Conservation (phyloP, 2,329 filamentous ascomycete species). For the Diaporthe sp. region DNA sequence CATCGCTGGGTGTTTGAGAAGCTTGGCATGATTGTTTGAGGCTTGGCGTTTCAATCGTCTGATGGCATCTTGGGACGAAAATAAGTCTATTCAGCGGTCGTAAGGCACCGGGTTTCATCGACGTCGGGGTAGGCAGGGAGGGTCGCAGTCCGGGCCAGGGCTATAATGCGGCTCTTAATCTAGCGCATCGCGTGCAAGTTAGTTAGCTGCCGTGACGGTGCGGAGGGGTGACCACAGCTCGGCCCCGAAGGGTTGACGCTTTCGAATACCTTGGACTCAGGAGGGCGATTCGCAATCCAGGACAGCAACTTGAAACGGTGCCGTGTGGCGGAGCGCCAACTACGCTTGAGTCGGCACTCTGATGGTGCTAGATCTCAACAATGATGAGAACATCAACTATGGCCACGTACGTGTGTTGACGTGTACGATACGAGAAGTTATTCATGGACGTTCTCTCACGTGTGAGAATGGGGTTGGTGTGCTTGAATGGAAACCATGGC, state of each 20-base stretch:
- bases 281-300: not conserved
- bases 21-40: slow-evolving; percentile 26
- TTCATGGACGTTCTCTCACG: no score
- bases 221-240: not conserved
- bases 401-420: slow-evolving; percentile 6
- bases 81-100: not conserved
- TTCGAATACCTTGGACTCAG: not conserved
- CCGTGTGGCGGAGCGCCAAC: not conserved
- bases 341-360: not conserved
- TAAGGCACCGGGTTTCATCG: slow-evolving; percentile 4
- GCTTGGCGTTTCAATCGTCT: slow-evolving; percentile 24
- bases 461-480: not conserved
- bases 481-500: no score
- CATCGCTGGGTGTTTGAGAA: not conserved
- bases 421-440: not conserved
- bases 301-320: not conserved
- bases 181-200: not conserved
- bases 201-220: not conserved
- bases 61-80: not conserved
- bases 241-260: not conserved
- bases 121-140: not conserved
- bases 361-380: not conserved
- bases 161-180: not conserved
- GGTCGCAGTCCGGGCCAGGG: not conserved
- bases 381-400: not conserved